Base-by-base conservation (phyloP, 2,329 filamentous ascomycete species). In the Plectosphaerella plurivora region DNA sequence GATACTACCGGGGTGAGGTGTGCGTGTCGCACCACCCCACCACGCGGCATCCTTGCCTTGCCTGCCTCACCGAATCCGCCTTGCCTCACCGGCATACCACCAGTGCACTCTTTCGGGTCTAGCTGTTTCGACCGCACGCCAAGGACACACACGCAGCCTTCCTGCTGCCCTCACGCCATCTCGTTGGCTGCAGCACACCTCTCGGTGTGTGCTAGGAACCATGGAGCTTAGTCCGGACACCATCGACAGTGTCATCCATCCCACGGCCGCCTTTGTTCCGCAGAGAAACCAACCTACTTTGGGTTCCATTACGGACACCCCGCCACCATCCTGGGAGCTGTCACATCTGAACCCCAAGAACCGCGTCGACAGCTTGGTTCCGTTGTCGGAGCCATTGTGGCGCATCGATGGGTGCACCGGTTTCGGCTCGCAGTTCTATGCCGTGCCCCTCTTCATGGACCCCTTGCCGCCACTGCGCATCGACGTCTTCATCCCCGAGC, bases 281-380 rank as follows among this genome's bases (percentile, higher is more conserved):
- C 41, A 18, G 16, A 44, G 10, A 4, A 44, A 5, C 3, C 28
- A 33, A 6, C 41, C 41, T n/a, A 14, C 16, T 7, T 12, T 18
- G 37, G 37, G 16, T 9, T 41, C 15, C 15, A 41, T n/a, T 18
- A 18, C 37, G 37, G 16, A n/a, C 11, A 41, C 16, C 37, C 37
- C 37, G 16, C 14, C 37, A 18, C 48, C 42, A 35, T 35, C 59
- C 14, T 84, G 81, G 81, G 62, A 65, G 12, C 55, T 62, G 3
- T 84, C 81, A 5, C 65, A 70, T 41, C 68, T 84, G 42, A 85
- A 85, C 56, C 82, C 81, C 8, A 82, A 81, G 62, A 84, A 83
- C 59, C 74, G 81, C 53, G 78, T 84, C 61, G 74, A 84, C 61
- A 82, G 78, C 56, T 73, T 85, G 15, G 73, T 71, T 3, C 64